Evolutionary conservation across 768 basidiomycete genomes (phyloP).

Genomic region (Clathrus columnatus): DNA sequence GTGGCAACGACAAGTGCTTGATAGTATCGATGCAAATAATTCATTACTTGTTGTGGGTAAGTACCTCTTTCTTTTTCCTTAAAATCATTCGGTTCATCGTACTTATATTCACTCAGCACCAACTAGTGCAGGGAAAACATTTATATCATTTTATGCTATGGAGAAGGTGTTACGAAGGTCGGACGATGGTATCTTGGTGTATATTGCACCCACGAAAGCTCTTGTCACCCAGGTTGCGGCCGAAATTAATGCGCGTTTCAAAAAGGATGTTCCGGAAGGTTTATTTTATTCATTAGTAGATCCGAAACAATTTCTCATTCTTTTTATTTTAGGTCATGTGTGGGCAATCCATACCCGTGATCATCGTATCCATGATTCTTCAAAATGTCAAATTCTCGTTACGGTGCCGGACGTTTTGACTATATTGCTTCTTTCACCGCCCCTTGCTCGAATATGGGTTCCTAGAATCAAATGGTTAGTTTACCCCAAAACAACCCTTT

Average conservation of each 20-base stretch:
- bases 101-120: no score
- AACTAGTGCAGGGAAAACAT: constrained; percentile 68
- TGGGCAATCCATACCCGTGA: constrained; percentile 65
- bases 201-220: constrained; percentile 70
- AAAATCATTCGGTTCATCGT: not conserved
- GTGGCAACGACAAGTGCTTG: constrained; percentile 62
- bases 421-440: constrained; percentile 61
- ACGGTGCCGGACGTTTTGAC: constrained; percentile 66
- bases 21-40: constrained; percentile 47
- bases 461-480: constrained; percentile 51
- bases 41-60: constrained; percentile 62
- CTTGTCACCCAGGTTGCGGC: constrained; percentile 59
- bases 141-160: constrained; percentile 74
- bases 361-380: constrained; percentile 50
- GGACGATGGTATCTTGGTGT: constrained; percentile 60
- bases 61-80: constrained; percentile 41
- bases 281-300: not conserved
- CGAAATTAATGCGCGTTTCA: constrained; percentile 64
- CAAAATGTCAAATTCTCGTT: constrained; percentile 63
- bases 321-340: no score
- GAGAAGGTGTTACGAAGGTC: constrained; percentile 53
- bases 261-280: constrained; percentile 46
- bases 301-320: not conserved
- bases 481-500: not conserved
- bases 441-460: constrained; percentile 52